phyloP scores from a whole-genome alignment of 768 basidiomycete species.

The Phylloporus rhodoxanthus region DNA sequence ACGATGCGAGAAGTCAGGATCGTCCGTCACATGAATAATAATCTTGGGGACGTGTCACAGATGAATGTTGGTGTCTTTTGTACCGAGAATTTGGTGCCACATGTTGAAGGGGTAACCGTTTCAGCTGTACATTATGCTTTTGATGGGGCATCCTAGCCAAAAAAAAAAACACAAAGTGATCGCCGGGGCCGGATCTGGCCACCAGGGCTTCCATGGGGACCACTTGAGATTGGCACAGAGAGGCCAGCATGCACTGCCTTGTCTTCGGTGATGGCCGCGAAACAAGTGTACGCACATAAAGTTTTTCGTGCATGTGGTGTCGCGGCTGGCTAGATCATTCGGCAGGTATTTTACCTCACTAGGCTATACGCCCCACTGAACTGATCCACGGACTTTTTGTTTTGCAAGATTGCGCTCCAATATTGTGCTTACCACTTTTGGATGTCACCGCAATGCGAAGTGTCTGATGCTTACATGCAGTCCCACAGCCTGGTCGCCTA shows the following conservation, averaged over 20 bases:
- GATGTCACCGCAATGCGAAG: background rate
- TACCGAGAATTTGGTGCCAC: background rate
- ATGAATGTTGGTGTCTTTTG: no score
- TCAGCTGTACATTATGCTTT: background rate
- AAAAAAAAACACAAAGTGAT: background rate
- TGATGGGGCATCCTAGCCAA: no score
- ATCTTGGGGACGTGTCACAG: no score
- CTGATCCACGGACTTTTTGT: background rate
- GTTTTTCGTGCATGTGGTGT: background rate
- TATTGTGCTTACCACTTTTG: no score
- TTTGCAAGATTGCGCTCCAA: no score
- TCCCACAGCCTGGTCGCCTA: no score
- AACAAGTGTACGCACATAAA: background rate
- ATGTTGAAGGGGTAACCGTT: background rate
- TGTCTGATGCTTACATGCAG: no score
- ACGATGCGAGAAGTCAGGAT: background rate
- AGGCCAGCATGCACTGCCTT: background rate
- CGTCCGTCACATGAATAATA: background rate
- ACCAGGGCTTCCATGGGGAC: no score
- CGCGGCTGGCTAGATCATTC: background rate
- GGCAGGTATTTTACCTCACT: background rate
- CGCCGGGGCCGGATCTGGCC: background rate
- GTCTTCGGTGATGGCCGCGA: background rate
- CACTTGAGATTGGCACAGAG: no score
- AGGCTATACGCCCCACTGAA: background rate